A percentile compares a stretch with the other conserved stretches of the same genome.
These are phyloP conservation scores for Sordaria brevicollis DNA, from an alignment of 495 filamentous ascomycete species.

Conservation along the genomic window DNA sequence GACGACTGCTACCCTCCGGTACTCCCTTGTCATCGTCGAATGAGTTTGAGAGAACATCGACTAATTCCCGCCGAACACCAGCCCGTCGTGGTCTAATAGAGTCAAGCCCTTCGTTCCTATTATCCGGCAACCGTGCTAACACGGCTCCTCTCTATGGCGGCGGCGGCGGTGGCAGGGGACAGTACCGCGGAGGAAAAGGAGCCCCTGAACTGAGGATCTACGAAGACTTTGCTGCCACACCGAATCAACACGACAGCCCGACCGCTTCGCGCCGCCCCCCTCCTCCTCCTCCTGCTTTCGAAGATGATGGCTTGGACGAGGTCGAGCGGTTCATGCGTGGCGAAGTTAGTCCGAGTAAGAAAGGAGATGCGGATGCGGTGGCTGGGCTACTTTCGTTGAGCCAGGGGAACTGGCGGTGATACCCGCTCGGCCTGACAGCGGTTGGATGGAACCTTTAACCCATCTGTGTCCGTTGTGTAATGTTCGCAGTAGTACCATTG, in stretches of 20 bases:
- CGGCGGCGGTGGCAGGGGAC: not conserved
- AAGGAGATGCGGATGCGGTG: constrained; percentile 64
- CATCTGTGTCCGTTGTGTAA: no score
- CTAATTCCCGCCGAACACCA: constrained; percentile 26
- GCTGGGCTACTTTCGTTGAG: constrained; percentile 67
- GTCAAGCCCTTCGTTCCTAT: constrained; percentile 12
- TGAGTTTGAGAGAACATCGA: not conserved
- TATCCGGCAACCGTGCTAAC: constrained; percentile 17
- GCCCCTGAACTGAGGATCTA: constrained; percentile 24
- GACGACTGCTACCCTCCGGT: constrained; percentile 14
- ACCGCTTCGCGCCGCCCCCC: not conserved
- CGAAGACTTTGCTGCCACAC: constrained; percentile 20
- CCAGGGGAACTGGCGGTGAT: constrained; percentile 43
- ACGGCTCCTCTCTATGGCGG: constrained; percentile 19
- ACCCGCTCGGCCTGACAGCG: not conserved
- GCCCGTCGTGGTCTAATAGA: constrained; percentile 21
- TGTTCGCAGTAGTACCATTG: no score
- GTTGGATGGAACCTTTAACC: no score
- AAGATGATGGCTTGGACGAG: constrained; percentile 31
- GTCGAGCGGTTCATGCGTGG: constrained; percentile 60
- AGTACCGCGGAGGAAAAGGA: not conserved
- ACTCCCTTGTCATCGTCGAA: not conserved
- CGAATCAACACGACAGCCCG: not conserved
- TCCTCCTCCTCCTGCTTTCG: not conserved
- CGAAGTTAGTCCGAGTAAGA: constrained; percentile 47